Percentiles rank a stretch among this genome's conserved stretches.
These are phyloP conservation scores for Nissolia schottii DNA, from an alignment of 306 rosid genomes.

Conservation along the genomic window DNA sequence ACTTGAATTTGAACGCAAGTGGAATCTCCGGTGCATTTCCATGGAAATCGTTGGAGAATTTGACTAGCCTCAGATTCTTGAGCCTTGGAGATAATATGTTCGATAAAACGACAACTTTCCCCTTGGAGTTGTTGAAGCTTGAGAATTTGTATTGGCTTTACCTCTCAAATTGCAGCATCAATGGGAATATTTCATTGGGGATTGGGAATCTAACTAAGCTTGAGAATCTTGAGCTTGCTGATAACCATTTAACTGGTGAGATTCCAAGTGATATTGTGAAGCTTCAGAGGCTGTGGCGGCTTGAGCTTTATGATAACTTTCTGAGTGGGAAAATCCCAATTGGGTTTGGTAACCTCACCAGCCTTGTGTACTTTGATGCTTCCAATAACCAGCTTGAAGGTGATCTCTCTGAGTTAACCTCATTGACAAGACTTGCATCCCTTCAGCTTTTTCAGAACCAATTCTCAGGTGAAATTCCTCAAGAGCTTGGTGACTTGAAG, in stretches of 20 bases:
- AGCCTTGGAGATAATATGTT: conserved; percentile 76
- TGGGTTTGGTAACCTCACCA: conserved; percentile 68
- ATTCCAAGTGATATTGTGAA: conserved; percentile 59
- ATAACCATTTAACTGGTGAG: conserved; percentile 50
- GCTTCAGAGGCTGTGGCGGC: conserved; percentile 49
- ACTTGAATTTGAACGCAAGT: conserved; percentile 51
- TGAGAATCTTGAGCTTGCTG: conserved; percentile 61
- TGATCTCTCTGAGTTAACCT: conserved; percentile 56
- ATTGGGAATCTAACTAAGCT: conserved; percentile 73
- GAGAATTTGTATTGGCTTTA: conserved; percentile 71
- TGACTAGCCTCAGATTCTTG: conserved; percentile 46
- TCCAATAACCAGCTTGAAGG: conserved; percentile 60
- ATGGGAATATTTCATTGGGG: conserved; percentile 52
- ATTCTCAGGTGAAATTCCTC: conserved; percentile 59
- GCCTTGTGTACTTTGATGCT: conserved; percentile 53
- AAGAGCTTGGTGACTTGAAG: conserved; percentile 61
- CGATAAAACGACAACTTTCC: conserved; percentile 37
- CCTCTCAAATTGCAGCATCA: conserved; percentile 62
- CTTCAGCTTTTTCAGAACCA: conserved; percentile 58
- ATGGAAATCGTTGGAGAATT: conserved; percentile 72
- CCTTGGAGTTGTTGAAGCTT: conserved; percentile 56
- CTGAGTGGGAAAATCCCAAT: conserved; percentile 56
- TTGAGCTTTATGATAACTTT: conserved; percentile 58
- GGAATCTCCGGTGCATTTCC: conserved; percentile 76
- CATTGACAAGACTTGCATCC: conserved; percentile 43